Percentiles rank a stretch among this genome's conserved stretches.
Evolutionary conservation across 139 green algal genomes (phyloP).

Genomic region (Monoraphidium neglectum): DNA sequence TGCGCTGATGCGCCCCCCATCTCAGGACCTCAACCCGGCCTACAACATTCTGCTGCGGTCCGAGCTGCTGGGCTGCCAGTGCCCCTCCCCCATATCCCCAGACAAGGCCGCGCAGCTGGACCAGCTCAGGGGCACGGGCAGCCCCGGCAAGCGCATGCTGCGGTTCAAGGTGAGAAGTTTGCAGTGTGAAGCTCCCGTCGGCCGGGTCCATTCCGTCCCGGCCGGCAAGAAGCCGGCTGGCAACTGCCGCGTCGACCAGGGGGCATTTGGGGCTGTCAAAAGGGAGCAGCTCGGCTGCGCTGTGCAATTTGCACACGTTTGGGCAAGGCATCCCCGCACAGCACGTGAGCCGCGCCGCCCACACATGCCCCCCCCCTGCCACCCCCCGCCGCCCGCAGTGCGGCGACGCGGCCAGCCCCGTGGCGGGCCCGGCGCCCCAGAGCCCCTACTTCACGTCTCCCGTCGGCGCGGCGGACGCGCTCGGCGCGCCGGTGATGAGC

Average conservation of each 20-base stretch:
- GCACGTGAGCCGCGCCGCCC: neutral
- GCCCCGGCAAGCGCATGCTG: slow-evolving; percentile 27
- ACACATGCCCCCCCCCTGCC: slow-evolving; percentile 76
- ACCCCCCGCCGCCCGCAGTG: slow-evolving; percentile 41
- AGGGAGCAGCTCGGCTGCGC: no score
- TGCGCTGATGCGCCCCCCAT: neutral
- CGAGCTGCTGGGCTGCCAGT: slow-evolving; percentile 67
- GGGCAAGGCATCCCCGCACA: neutral
- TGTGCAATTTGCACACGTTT: no score
- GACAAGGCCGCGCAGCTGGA: slow-evolving; percentile 63
- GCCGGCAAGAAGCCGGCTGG: no score
- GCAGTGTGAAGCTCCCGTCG: no score
- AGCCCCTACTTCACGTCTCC: slow-evolving; percentile 75
- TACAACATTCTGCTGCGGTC: slow-evolving; percentile 82
- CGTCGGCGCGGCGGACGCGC: slow-evolving; percentile 52
- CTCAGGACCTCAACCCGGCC: slow-evolving; percentile 66
- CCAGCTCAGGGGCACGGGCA: slow-evolving; percentile 40
- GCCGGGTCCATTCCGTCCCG: no score
- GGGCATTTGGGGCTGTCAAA: no score
- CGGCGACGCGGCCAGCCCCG: slow-evolving; percentile 65
- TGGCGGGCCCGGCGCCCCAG: slow-evolving; percentile 50
- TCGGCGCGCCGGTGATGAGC: slow-evolving; percentile 39
- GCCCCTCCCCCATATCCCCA: slow-evolving; percentile 43
- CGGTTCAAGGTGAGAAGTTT: slow-evolving; percentile 16
- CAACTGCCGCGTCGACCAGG: no score